Evolutionary conservation across 106 monocot species (phyloP), one percentile per base, ranked within the genome.

Genomic region (Dactylorhiza incarnata): DNA sequence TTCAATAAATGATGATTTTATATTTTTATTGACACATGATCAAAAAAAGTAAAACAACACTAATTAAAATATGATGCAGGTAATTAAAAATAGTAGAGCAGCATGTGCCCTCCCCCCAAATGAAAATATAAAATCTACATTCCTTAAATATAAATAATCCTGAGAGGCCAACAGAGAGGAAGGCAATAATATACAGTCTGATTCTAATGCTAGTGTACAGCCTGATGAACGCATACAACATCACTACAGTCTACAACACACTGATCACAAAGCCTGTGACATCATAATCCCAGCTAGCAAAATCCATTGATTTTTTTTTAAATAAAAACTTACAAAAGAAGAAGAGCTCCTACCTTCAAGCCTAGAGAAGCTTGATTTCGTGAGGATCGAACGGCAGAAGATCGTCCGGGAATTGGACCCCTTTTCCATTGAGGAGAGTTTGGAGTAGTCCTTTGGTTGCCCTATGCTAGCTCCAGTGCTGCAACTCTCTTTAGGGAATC

Each of bases 401-500:
- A 47, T 19, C 10, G 47, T 16, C 72, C 7, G 49, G 43, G 17
- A 5, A 5, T 72, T 45, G 26, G 26, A 1, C 47, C 7, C 37
- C 37, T 37, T n/a, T 48, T 20, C 45, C 15, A 29, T 66, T 8
- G 68, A 44, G 9, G 72, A 49, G 49, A 49, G 14, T 48, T n/a
- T 9, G 4, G n/a, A 44, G 5, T 4, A 6, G 4, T 13, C 45
- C 69, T 69, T 49, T 3, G 48, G 5, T 4, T 46, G 4, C 7
- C 45, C 69, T 69, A 72, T 9, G 48, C 48, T 23, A 72, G 47
- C 72, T 72, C 72, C 44, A 72, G 78, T 11, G 82, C 76, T 74
- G 89, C 84, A 81, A 86, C 77, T 77, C 86, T 86, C 78, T 84
- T 90, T 48, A 90, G 69, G 9, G 89, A 84, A 47, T 59, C 84